A percentile compares a stretch with the other conserved stretches of the same genome.
phyloP scores from a whole-genome alignment of 257 asterid species.

The Nemophila menziesii region DNA sequence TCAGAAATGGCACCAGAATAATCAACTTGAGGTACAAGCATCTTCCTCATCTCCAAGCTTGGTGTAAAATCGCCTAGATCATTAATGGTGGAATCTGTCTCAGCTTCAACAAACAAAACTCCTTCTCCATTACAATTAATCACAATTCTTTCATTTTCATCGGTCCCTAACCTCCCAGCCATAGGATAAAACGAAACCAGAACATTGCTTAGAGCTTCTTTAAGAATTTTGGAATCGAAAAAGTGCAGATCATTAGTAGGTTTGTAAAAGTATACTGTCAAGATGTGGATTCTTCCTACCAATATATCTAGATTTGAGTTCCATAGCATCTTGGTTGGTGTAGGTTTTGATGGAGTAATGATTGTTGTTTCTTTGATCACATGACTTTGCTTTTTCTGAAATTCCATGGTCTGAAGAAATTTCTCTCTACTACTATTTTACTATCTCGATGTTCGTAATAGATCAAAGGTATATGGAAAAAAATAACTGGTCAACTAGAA shows the following conservation, averaged over 20 bases:
- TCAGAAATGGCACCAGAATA: constrained; percentile 21
- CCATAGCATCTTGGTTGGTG: constrained; percentile 23
- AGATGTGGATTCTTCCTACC: constrained; percentile 25
- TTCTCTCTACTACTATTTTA: too few relatives aligned
- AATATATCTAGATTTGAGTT: constrained; percentile 25
- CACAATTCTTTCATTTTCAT: constrained; percentile 27
- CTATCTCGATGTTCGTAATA: too few relatives aligned
- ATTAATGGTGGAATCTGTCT: constrained; percentile 17
- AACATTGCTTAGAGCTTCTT: constrained; percentile 24
- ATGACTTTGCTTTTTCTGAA: constrained; percentile 15
- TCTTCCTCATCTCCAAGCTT: constrained; percentile 18
- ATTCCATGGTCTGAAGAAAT: neutral
- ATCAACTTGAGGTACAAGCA: constrained; percentile 21
- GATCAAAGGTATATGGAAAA: too few relatives aligned
- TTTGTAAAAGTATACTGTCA: constrained; percentile 26
- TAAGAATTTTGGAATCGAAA: constrained; percentile 19
- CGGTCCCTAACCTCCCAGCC: constrained; percentile 29
- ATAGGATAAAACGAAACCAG: constrained; percentile 35
- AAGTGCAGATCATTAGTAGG: constrained; percentile 22
- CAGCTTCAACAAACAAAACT: constrained; percentile 35
- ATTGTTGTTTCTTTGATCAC: constrained; percentile 18
- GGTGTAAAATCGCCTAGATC: constrained; percentile 36
- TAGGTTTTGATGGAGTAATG: constrained; percentile 21
- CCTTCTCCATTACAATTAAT: constrained; percentile 34
- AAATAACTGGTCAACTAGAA: too few relatives aligned